A percentile compares a stretch with the other conserved stretches of the same genome.
Evolutionary conservation across 2,329 filamentous ascomycete genomes (phyloP).

Genomic region (Pezicula radicicola): DNA sequence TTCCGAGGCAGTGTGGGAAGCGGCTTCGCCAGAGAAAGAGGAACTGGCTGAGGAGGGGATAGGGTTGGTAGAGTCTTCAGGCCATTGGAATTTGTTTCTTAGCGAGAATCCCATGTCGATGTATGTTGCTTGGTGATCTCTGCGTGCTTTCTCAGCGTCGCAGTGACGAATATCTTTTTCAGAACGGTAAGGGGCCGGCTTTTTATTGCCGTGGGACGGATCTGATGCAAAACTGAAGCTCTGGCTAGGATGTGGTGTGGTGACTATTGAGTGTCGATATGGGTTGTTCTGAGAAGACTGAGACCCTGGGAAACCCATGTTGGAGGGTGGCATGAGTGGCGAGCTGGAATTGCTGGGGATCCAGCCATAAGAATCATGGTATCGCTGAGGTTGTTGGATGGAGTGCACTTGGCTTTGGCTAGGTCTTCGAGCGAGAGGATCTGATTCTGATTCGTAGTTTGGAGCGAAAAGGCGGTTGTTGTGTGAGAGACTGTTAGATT

Average conservation of each 20-base stretch:
- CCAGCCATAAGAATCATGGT: neutral
- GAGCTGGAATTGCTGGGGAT: neutral
- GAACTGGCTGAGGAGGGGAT: neutral
- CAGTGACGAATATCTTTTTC: conserved; percentile 1
- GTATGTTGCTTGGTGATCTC: conserved; percentile 1
- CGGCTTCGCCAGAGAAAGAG: no score
- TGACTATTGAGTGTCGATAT: neutral
- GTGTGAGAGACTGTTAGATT: neutral
- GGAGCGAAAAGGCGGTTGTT: neutral
- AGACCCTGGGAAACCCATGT: neutral
- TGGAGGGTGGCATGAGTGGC: neutral
- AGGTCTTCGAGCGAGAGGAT: neutral
- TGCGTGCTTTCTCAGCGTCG: neutral
- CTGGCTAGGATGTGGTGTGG: neutral
- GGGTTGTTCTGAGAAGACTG: neutral
- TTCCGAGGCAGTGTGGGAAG: no score
- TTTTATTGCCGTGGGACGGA: neutral
- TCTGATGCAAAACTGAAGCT: neutral
- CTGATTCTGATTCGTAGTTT: neutral
- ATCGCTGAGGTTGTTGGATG: neutral
- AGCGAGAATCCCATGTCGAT: neutral
- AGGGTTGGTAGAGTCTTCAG: neutral
- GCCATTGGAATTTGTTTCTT: neutral
- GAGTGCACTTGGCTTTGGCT: neutral
- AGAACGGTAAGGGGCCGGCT: neutral